Evolutionary conservation across 2,329 filamentous ascomycete genomes (phyloP).

Genomic region (Sarocladiaceae sp.): DNA sequence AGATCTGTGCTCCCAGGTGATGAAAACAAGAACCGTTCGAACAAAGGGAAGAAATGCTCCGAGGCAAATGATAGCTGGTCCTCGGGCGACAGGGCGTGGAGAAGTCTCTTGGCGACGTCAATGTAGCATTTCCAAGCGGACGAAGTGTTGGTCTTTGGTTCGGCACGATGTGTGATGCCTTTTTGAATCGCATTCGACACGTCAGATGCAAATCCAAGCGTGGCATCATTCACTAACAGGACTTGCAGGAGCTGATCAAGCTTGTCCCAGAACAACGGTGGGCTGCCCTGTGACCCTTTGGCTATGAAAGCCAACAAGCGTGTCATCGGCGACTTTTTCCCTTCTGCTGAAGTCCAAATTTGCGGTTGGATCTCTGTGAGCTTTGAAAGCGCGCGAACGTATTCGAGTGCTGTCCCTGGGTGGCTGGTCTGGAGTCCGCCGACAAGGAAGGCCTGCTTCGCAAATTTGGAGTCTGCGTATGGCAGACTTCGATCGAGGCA

Average conservation of each 20-base stretch:
- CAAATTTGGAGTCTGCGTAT: slow-evolving; percentile 41
- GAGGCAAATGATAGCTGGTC: slow-evolving; percentile 41
- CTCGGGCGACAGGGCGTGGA: slow-evolving; percentile 36
- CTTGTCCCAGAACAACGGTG: slow-evolving; percentile 65
- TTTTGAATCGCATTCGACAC: slow-evolving; percentile 62
- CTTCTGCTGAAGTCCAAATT: slow-evolving; percentile 61
- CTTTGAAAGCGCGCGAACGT: slow-evolving; percentile 58
- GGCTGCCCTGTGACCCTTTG: slow-evolving; percentile 76
- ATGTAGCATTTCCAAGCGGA: slow-evolving; percentile 74
- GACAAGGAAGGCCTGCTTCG: slow-evolving; percentile 57
- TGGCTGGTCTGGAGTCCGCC: slow-evolving; percentile 71
- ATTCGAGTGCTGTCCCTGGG: slow-evolving; percentile 65
- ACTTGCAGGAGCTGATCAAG: slow-evolving; percentile 57
- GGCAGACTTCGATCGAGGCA: slow-evolving; percentile 44
- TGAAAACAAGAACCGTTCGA: slow-evolving; percentile 47
- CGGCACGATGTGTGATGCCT: slow-evolving; percentile 69
- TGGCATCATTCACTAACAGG: slow-evolving; percentile 41
- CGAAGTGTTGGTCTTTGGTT: slow-evolving; percentile 60
- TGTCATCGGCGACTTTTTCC: slow-evolving; percentile 47
- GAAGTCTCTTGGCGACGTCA: slow-evolving; percentile 50
- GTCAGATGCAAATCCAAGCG: slow-evolving; percentile 45
- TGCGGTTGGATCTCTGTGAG: slow-evolving; percentile 60
- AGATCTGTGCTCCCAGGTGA: slow-evolving; percentile 29
- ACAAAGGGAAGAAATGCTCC: slow-evolving; percentile 47
- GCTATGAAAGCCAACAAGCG: slow-evolving; percentile 68